Evolutionary conservation across 2,329 filamentous ascomycete genomes (phyloP).

Genomic region (Xylaria sp.): DNA sequence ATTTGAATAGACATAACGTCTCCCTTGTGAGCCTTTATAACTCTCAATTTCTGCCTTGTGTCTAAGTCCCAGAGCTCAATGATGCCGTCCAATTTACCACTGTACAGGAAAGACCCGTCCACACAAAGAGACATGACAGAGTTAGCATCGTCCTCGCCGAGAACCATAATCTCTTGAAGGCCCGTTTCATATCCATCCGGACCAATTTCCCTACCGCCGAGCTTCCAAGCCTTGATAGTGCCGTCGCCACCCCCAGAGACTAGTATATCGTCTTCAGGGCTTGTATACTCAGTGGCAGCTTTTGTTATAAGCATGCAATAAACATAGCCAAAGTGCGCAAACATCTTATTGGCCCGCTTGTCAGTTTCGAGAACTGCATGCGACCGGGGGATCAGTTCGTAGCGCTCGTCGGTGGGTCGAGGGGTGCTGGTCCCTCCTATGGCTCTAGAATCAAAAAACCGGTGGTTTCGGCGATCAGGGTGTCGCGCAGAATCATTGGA

Average conservation of each 20-base stretch:
- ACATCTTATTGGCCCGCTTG: constrained; percentile 81
- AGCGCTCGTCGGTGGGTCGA: constrained; percentile 71
- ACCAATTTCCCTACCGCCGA: constrained; percentile 60
- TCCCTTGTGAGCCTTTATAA: constrained; percentile 81
- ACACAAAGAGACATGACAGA: constrained; percentile 82
- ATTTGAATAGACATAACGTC: constrained; percentile 90
- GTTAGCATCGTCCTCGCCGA: constrained; percentile 70
- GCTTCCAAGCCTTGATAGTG: constrained; percentile 91
- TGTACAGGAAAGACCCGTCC: constrained; percentile 92
- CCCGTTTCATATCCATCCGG: constrained; percentile 67
- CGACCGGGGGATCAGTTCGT: constrained; percentile 64
- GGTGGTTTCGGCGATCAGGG: constrained; percentile 80
- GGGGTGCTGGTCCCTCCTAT: constrained; percentile 85
- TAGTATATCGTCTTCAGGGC: constrained; percentile 80
- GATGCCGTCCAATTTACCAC: constrained; percentile 85
- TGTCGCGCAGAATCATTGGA: constrained; percentile 73
- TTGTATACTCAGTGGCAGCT: constrained; percentile 73
- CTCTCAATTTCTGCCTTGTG: constrained; percentile 88
- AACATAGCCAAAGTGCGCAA: constrained; percentile 94
- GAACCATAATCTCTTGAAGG: constrained; percentile 75
- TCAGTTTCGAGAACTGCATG: constrained; percentile 80
- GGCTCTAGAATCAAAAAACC: constrained; percentile 92
- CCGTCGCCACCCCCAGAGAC: constrained; percentile 95
- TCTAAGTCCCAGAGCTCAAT: constrained; percentile 98
- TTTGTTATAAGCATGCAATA: constrained; percentile 93